These are phyloP conservation scores for Podaxis sp. DNA, from an alignment of 768 basidiomycete genomes.

Conservation along the genomic window DNA sequence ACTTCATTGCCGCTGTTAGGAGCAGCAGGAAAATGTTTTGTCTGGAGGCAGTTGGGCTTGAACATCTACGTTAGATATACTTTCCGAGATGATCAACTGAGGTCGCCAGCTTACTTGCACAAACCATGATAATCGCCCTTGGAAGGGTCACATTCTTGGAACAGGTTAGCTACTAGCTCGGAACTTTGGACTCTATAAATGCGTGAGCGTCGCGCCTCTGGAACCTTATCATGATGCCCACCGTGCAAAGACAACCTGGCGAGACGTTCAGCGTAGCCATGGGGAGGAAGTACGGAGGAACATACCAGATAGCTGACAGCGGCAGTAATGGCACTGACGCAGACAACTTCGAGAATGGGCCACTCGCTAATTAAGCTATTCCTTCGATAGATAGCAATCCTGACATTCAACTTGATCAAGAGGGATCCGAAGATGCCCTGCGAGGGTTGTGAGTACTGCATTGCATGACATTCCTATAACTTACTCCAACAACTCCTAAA, in stretches of 20 bases:
- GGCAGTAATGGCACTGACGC: constrained; percentile 63
- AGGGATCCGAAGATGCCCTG: constrained; percentile 67
- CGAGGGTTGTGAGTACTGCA: neutral
- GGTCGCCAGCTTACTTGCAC: constrained; percentile 61
- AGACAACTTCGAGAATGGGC: constrained; percentile 66
- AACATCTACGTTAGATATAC: neutral
- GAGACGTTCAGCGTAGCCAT: neutral
- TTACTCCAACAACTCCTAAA: constrained; percentile 61
- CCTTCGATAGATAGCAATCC: constrained; percentile 58
- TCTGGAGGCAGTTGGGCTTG: constrained; percentile 61
- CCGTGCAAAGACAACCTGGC: constrained; percentile 67
- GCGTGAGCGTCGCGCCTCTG: constrained; percentile 1
- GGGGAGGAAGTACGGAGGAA: constrained; percentile 6
- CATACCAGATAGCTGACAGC: constrained; percentile 66
- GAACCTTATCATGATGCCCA: constrained; percentile 19
- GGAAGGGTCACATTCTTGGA: constrained; percentile 74
- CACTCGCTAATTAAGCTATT: constrained; percentile 54
- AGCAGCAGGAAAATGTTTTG: constrained; percentile 67
- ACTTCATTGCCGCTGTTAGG: constrained; percentile 59
- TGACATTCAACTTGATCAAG: constrained; percentile 64
- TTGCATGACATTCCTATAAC: constrained; percentile 17
- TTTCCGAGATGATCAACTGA: neutral
- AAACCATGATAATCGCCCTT: constrained; percentile 72
- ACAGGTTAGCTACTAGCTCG: constrained; percentile 79
- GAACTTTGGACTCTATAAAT: constrained; percentile 62